Evolutionary conservation across 208 protist species (phyloP), one percentile per base, ranked within the genome.

Genomic region (Crithidia expoeki): DNA sequence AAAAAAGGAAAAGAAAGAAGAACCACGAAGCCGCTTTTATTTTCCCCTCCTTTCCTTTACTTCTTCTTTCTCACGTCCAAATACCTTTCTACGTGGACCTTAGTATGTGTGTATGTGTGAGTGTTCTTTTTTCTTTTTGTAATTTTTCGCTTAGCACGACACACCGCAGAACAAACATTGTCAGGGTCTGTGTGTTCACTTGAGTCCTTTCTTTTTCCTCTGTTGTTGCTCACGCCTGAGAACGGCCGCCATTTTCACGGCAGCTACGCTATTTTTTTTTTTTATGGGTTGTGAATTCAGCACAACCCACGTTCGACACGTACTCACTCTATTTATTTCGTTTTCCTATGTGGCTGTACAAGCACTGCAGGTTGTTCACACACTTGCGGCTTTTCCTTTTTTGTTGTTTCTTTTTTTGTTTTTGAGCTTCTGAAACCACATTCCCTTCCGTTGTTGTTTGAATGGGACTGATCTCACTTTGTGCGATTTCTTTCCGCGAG

Each of bases 281-380:
- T n/a, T n/a, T n/a, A n/a, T n/a, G n/a, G n/a, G n/a, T n/a, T n/a
- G n/a, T n/a, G n/a, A n/a, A n/a, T n/a, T n/a, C n/a, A n/a, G n/a
- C n/a, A n/a, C n/a, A n/a, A n/a, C n/a, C n/a, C n/a, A n/a, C n/a
- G n/a, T n/a, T n/a, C n/a, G n/a, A n/a, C n/a, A n/a, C n/a, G n/a
- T n/a, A n/a, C n/a, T n/a, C 38, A 44, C 38, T 23, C 56, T 59
- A 36, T 52, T 4, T 72, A 19, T 14, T 34, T 55, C 52, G 44
- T 19, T 53, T 53, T 53, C 49, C 44, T 49, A 21, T 49, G 44
- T 17, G 44, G 10, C 19, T 19, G 21, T 12, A 49, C 44, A 49
- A 49, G 5, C 44, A 4, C 19, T 49, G 44, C 21, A 49, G 44
- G 44, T 53, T 25, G 49, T 9, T 53, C n/a, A 53, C n/a, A 53